Evolutionary conservation across 1,284 basidiomycete species (phyloP), one percentile per base, ranked within the genome.

Genomic region (Phellinidium pouzarii): DNA sequence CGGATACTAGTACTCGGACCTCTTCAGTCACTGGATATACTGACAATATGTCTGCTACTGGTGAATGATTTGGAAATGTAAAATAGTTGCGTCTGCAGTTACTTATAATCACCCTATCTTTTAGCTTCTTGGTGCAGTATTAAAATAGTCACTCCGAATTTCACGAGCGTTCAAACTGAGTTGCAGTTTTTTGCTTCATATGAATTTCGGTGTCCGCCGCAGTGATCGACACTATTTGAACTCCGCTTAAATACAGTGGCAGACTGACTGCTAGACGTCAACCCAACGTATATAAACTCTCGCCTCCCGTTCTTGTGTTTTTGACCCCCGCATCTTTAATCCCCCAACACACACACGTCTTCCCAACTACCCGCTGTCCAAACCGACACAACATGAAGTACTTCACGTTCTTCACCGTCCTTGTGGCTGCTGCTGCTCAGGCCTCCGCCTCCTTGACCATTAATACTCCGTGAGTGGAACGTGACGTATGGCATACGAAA

Each of bases 381-480:
- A 9, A 27, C 34, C 38, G 42, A 43, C 48, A 44, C 44, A 56
- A 11, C 17, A 84, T 84, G 81, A 80, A 78, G 67, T 73, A 70
- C 59, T 64, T 77, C 58, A 63, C 68, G 58, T 58, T 74, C 59
- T 61, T 71, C 45, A 60, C 71, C 53, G 71, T 77, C 50, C 60
- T 81, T 56, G 63, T 71, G 44, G 72, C 77, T 45, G 59, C 75
- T 53, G 58, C 75, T 40, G 73, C 78, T 47, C 58, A 50, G 36
- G 67, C 68, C 56, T 67, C 73, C 49, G 45, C 74, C n/a, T 77
- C 68, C 4, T 64, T 84, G 59, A 79, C 71, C 26, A 71, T 90
- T 65, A 79, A 86, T 65, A 86, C 87, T 6, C 82, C 87, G 84
- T 87, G 59, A 58, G 82, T 73, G 19, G 23, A 25, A 25, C 52